Percentiles rank a stretch among this genome's conserved stretches.
These are phyloP conservation scores for Graphilbum fragrans DNA, from an alignment of 2,329 filamentous ascomycete species.

Conservation along the genomic window DNA sequence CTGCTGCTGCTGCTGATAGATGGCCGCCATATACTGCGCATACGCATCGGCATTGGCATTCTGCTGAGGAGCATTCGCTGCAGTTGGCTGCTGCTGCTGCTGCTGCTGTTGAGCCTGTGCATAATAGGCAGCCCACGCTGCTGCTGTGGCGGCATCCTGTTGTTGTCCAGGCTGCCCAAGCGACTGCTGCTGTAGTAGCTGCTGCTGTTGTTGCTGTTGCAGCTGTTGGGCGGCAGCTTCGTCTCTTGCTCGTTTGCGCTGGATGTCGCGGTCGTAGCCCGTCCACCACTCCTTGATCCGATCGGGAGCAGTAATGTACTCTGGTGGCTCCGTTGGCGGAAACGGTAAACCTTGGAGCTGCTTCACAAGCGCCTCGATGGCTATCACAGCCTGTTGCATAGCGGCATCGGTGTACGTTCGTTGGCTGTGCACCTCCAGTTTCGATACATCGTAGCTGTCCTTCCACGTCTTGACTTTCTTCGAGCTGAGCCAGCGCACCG, in stretches of 20 bases:
- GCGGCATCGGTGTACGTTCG: slow-evolving; percentile 21
- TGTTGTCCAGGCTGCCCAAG: slow-evolving; percentile 11
- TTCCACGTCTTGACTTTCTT: slow-evolving; percentile 29
- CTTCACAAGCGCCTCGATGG: slow-evolving; percentile 28
- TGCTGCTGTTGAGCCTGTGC: slow-evolving; percentile 20
- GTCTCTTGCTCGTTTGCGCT: slow-evolving; percentile 21
- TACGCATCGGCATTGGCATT: slow-evolving; percentile 9
- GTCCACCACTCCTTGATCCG: slow-evolving; percentile 40
- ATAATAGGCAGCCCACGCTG: slow-evolving; percentile 27
- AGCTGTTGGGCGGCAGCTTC: slow-evolving; percentile 12
- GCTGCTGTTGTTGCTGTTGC: slow-evolving; percentile 6
- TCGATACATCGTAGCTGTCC: slow-evolving; percentile 25
- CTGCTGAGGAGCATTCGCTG: slow-evolving; percentile 12
- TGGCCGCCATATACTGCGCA: slow-evolving; percentile 23
- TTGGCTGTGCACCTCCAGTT: slow-evolving; percentile 20
- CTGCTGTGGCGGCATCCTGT: slow-evolving; percentile 11
- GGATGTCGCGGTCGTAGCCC: slow-evolving; percentile 27
- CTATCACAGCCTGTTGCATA: slow-evolving; percentile 28
- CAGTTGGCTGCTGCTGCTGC: slow-evolving; percentile 10
- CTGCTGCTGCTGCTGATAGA: slow-evolving; percentile 13
- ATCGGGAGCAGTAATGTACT: slow-evolving; percentile 35
- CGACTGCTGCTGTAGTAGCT: slow-evolving; percentile 9
- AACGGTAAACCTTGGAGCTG: slow-evolving; percentile 32
- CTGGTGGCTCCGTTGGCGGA: slow-evolving; percentile 38
- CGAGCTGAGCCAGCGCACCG: slow-evolving; percentile 30